Percentiles rank a stretch among this genome's conserved stretches.
phyloP scores from a whole-genome alignment of 2,329 filamentous ascomycete genomes.

The Parascedosporium putredinis region DNA sequence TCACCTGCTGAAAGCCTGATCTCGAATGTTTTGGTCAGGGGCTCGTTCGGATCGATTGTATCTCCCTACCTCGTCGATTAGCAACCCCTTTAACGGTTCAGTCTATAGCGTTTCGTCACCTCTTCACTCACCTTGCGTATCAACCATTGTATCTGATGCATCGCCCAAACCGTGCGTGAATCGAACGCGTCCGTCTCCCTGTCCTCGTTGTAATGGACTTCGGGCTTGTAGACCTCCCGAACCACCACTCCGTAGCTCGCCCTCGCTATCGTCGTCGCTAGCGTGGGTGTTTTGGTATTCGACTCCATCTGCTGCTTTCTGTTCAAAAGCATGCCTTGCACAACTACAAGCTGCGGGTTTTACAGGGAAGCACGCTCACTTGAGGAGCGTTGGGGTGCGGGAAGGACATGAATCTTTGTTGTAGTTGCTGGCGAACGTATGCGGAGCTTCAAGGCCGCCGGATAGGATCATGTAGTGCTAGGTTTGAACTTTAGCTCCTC shows the following conservation, averaged over 20 bases:
- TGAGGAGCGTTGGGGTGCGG: slow-evolving; percentile 25
- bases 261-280: slow-evolving; percentile 29
- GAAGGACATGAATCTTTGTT: slow-evolving; percentile 23
- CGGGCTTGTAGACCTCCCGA: slow-evolving; percentile 24
- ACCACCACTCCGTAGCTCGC: slow-evolving; percentile 32
- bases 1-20: slow-evolving; percentile 23
- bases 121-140: slow-evolving; percentile 23
- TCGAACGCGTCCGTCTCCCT: slow-evolving; percentile 23
- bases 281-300: slow-evolving; percentile 25
- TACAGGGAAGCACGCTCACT: slow-evolving; percentile 29
- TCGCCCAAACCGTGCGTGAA: slow-evolving; percentile 24
- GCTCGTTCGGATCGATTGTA: slow-evolving; percentile 22
- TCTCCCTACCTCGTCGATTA: slow-evolving; percentile 24
- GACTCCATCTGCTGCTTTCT: slow-evolving; percentile 36
- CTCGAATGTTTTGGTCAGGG: slow-evolving; percentile 23
- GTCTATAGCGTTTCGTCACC: background rate
- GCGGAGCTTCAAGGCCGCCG: slow-evolving; percentile 33
- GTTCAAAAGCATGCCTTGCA: slow-evolving; percentile 41
- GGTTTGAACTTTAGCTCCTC: background rate
- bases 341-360: slow-evolving; percentile 44
- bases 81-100: background rate
- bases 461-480: slow-evolving; percentile 33
- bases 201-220: slow-evolving; percentile 24
- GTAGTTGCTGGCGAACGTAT: slow-evolving; percentile 32
- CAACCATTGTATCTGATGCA: slow-evolving; percentile 32